Evolutionary conservation across 148 eudicot species (phyloP), one percentile per base, ranked within the genome.

Genomic region (Nepenthes mirabilis): DNA sequence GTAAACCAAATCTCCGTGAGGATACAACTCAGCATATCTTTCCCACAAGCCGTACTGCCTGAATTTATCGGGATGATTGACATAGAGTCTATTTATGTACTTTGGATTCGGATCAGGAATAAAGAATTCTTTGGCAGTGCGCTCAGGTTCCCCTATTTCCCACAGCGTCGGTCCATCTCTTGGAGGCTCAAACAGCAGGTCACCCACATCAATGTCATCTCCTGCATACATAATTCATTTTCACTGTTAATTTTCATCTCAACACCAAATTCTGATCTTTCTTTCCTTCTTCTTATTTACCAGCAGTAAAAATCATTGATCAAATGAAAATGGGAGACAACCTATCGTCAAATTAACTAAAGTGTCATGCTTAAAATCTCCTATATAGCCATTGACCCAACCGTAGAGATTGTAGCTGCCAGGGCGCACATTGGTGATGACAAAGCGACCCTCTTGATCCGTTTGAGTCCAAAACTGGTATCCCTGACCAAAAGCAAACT

Each of bases 131-230:
- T 70, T 74, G 1, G 97, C 95, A 9, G 83, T 55, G 36, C 97
- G 88, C 57, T 87, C 91, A 11, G 95, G 86, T 35, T 76, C 58
- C 51, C 95, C 97, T 33, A 90, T 90, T 71, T 90, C 95, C 97
- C 97, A 90, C 47, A 90, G 36, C 1, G 95, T 90, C 1, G 91
- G 87, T 1, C 97, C 97, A 47, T 82, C 80, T 56, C 97, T 77
- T 37, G 83, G 86, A 47, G 97, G 95, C 68, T 77, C 72, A 60
- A 58, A 90, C 32, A 83, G 69, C 14, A 87, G 63, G 56, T 90
- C 83, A 11, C 86, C 90, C 63, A 82, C 14, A 53, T 86, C 84
- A 32, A 84, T 70, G 11, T 77, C 60, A 9, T 67, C 71, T 33
- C 97, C 96, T 88, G 63, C 13, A 57, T 56, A 32, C 2, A 37